phyloP scores from a whole-genome alignment of 2,329 filamentous ascomycete species.

The Beauveria sp. region DNA sequence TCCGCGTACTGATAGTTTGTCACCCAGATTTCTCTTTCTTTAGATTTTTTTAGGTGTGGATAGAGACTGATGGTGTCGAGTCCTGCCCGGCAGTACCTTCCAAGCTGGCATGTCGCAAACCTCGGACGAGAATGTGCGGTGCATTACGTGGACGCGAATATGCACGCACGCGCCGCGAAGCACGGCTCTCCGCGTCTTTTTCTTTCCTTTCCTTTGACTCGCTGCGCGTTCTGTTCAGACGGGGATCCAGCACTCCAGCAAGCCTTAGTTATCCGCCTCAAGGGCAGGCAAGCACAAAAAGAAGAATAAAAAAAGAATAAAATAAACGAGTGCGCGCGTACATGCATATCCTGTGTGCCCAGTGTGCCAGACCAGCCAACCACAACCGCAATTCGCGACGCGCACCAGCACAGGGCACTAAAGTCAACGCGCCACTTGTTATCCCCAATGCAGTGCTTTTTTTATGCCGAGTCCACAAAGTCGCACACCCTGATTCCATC shows the following conservation, averaged over 20 bases:
- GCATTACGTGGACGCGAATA: constrained; percentile 1
- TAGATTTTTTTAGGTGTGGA: neutral
- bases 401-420: neutral
- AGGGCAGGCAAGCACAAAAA: neutral
- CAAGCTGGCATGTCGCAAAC: constrained; percentile 5
- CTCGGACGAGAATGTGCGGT: constrained; percentile 2
- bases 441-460: neutral
- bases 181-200: neutral
- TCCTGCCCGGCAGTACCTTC: neutral
- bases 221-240: neutral
- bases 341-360: neutral
- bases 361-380: neutral
- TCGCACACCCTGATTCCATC: neutral
- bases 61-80: neutral
- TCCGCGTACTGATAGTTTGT: neutral
- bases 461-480: constrained; percentile 10
- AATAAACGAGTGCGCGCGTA: neutral
- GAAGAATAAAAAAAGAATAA: neutral
- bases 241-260: neutral
- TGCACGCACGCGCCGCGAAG: constrained; percentile 5
- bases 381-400: neutral
- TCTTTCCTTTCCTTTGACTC: neutral
- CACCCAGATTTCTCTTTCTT: neutral
- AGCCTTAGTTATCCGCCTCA: neutral
- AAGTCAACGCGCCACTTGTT: neutral